Percentiles rank a stretch among this genome's conserved stretches.
Conservation (phyloP, 495 filamentous ascomycete genomes). For the Podospora bellae-mahoneyi region DNA sequence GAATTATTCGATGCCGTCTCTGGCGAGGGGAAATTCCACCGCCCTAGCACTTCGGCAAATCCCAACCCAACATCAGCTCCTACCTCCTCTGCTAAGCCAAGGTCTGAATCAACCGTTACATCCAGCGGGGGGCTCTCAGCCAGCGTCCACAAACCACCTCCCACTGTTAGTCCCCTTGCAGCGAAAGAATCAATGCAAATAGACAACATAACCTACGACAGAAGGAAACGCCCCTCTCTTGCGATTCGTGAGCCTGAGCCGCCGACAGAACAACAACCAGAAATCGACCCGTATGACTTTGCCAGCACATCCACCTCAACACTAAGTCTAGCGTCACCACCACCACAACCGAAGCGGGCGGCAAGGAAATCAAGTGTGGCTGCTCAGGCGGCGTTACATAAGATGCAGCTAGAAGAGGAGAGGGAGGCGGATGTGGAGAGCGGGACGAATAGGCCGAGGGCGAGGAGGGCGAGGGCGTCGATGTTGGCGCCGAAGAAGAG, state of each 20-base stretch:
- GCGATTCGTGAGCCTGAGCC: background rate
- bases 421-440: background rate
- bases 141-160: background rate
- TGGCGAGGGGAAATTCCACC: constrained; percentile 47
- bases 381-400: constrained; percentile 19
- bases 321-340: background rate
- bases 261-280: background rate
- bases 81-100: constrained; percentile 18
- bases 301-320: background rate
- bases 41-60: constrained; percentile 17
- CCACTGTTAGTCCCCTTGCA: background rate
- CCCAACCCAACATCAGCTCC: constrained; percentile 22
- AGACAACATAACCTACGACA: constrained; percentile 27
- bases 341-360: background rate
- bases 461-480: constrained; percentile 26
- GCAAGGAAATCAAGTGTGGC: constrained; percentile 24
- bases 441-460: background rate
- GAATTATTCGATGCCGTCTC: constrained; percentile 69
- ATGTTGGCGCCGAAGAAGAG: constrained; percentile 38
- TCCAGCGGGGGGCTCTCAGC: background rate
- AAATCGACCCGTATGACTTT: background rate
- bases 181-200: background rate
- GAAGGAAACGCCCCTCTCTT: constrained; percentile 7
- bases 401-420: constrained; percentile 19
- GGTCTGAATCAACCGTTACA: background rate